Evolutionary conservation across 177 flowering plant genomes (phyloP).

Genomic region (Vitis hybrid): DNA sequence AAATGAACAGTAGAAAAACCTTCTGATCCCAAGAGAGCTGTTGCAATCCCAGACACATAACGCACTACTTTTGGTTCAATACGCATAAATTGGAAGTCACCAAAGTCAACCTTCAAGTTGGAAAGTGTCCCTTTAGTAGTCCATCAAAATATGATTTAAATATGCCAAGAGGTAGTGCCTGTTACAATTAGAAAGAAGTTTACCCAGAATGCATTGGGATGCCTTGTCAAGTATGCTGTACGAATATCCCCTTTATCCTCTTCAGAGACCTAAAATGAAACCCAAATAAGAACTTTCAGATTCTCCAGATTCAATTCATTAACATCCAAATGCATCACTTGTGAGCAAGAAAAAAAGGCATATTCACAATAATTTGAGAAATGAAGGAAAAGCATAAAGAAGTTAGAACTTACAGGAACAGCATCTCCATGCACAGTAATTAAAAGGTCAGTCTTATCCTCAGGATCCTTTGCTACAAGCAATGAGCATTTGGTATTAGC

Average conservation of each 20-base stretch:
- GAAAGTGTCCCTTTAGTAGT: constrained; percentile 13
- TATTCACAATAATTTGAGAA: neutral
- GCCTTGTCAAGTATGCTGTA: constrained; percentile 67
- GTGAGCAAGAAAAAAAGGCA: neutral
- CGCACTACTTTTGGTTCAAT: constrained; percentile 85
- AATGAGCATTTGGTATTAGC: constrained; percentile 84
- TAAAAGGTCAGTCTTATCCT: constrained; percentile 77
- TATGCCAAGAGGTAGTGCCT: neutral
- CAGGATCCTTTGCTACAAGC: constrained; percentile 89
- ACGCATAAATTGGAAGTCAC: constrained; percentile 88
- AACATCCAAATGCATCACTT: neutral
- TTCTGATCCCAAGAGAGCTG: constrained; percentile 89
- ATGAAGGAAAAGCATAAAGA: neutral
- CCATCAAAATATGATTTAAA: constrained; percentile 4
- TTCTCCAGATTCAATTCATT: neutral
- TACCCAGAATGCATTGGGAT: constrained; percentile 97
- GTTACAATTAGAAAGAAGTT: constrained; percentile 7
- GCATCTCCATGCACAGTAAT: constrained; percentile 86
- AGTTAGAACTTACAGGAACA: constrained; percentile 48
- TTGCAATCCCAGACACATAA: constrained; percentile 93
- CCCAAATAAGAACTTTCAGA: neutral
- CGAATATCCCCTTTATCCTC: constrained; percentile 56
- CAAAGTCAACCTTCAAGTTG: constrained; percentile 83
- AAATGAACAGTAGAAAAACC: constrained; percentile 42
- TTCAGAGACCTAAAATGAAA: constrained; percentile 54